Evolutionary conservation across 2,329 filamentous ascomycete genomes (phyloP).

Genomic region (Fusarium sp.): DNA sequence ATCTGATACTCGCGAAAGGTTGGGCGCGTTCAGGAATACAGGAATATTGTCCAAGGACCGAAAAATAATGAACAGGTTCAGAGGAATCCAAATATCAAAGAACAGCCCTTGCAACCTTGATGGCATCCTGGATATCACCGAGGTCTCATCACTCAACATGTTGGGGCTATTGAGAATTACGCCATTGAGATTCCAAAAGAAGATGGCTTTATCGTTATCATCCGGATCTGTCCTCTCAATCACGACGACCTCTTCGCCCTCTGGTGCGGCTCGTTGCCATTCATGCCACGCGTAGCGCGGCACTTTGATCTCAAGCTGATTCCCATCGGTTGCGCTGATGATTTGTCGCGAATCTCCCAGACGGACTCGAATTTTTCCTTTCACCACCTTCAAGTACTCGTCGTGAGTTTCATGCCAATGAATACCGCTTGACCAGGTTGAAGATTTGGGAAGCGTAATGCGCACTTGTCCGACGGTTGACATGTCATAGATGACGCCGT

Average conservation of each 20-base stretch:
- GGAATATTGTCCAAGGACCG: conserved; percentile 44
- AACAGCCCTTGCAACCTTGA: conserved; percentile 21
- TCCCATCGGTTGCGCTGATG: conserved; percentile 25
- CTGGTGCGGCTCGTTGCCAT: conserved; percentile 53
- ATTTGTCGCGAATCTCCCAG: conserved; percentile 28
- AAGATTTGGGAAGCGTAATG: conserved; percentile 54
- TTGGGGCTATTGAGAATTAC: conserved; percentile 46
- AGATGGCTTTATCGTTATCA: conserved; percentile 57
- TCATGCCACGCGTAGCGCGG: conserved; percentile 54
- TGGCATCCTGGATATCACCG: conserved; percentile 5
- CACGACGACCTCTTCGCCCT: conserved; percentile 52
- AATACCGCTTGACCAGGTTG: conserved; percentile 58
- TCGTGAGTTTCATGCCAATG: conserved; percentile 61
- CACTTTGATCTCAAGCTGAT: conserved; percentile 48
- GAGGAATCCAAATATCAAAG: conserved; percentile 42
- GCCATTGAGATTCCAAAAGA: conserved; percentile 62
- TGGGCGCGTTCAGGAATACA: conserved; percentile 36
- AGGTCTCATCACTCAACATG: background rate
- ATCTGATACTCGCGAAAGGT: accelerated
- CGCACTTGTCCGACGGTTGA: conserved; percentile 49
- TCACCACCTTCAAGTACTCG: conserved; percentile 56
- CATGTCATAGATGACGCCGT: conserved; percentile 48
- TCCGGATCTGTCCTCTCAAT: conserved; percentile 58
- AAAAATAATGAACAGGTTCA: conserved; percentile 46
- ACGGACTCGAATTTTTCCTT: conserved; percentile 47